These are phyloP conservation scores for Spinellus fusiger DNA, from an alignment of 192 early-diverging fungal species.

Conservation along the genomic window DNA sequence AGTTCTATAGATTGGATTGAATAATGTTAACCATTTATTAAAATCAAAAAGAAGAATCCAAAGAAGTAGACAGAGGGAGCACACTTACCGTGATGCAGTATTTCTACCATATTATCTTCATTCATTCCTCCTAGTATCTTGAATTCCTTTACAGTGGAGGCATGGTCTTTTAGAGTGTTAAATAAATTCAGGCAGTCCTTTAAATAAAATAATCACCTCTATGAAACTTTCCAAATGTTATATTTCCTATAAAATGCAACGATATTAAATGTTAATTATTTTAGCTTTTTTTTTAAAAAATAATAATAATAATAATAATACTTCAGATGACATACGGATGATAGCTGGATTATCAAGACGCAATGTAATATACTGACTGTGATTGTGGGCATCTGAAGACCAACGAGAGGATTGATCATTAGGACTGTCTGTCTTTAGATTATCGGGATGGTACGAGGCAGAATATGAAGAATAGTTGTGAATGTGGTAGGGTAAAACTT, in stretches of 20 bases:
- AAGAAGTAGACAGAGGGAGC: no score
- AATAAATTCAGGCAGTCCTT: not conserved
- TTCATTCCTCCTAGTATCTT: slow-evolving; percentile 86
- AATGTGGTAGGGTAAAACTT: slow-evolving; percentile 49
- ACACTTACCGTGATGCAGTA: slow-evolving; percentile 65
- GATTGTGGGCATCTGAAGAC: slow-evolving; percentile 81
- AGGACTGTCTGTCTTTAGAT: slow-evolving; percentile 78
- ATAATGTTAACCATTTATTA: no score
- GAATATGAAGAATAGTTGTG: slow-evolving; percentile 75
- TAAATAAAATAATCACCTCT: slow-evolving; percentile 34
- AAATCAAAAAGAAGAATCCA: no score
- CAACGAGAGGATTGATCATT: slow-evolving; percentile 87
- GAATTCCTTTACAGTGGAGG: slow-evolving; percentile 95
- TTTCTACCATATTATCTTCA: slow-evolving; percentile 78
- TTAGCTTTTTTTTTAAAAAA: no score
- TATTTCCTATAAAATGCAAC: slow-evolving; percentile 46
- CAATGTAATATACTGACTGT: slow-evolving; percentile 83
- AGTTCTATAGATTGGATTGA: slow-evolving; percentile 42
- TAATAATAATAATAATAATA: slow-evolving; percentile 19
- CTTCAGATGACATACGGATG: slow-evolving; percentile 58
- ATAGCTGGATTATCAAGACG: slow-evolving; percentile 76
- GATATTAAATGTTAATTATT: not conserved
- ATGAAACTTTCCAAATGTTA: slow-evolving; percentile 95
- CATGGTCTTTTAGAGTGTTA: slow-evolving; percentile 46
- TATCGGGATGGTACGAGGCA: slow-evolving; percentile 76